phyloP scores from a whole-genome alignment of 176 grass and related monocot genomes.

The Aegilops tauschii region DNA sequence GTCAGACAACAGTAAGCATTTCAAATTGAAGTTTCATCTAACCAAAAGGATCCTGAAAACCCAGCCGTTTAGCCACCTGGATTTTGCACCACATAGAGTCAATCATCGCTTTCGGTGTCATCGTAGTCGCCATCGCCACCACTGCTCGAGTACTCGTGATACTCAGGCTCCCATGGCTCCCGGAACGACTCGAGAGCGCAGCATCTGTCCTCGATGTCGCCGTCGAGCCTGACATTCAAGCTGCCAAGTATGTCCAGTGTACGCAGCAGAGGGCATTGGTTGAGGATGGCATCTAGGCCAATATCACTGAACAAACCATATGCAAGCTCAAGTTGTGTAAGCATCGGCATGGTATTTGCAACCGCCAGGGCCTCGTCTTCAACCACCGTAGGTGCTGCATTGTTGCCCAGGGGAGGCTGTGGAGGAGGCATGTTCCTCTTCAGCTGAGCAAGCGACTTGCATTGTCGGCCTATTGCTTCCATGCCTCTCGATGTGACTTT shows the following conservation, averaged over 20 bases:
- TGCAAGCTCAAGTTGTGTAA: slow-evolving; percentile 51
- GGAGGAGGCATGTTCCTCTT: slow-evolving; percentile 56
- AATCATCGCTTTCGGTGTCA: slow-evolving; percentile 24
- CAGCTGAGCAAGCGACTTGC: slow-evolving; percentile 45
- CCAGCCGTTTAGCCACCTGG: neutral
- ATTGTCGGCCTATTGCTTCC: slow-evolving; percentile 42
- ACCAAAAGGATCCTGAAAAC: neutral
- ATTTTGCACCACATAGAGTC: neutral
- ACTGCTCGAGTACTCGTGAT: slow-evolving; percentile 23
- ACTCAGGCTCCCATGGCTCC: slow-evolving; percentile 53
- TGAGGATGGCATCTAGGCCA: slow-evolving; percentile 42
- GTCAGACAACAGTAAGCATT: neutral
- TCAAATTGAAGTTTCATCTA: neutral
- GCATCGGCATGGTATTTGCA: slow-evolving; percentile 40
- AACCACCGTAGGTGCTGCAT: slow-evolving; percentile 14
- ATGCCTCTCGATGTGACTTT: slow-evolving; percentile 51
- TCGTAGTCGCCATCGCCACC: neutral
- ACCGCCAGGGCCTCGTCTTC: slow-evolving; percentile 44
- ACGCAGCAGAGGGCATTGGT: slow-evolving; percentile 27
- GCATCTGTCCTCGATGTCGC: slow-evolving; percentile 37
- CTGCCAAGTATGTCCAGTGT: slow-evolving; percentile 50
- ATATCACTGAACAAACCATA: slow-evolving; percentile 50
- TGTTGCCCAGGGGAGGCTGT: neutral
- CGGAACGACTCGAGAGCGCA: slow-evolving; percentile 32
- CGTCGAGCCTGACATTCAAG: slow-evolving; percentile 45